These are phyloP conservation scores for Zea luxurians DNA, from an alignment of 176 grass and related monocot genomes.

Conservation along the genomic window DNA sequence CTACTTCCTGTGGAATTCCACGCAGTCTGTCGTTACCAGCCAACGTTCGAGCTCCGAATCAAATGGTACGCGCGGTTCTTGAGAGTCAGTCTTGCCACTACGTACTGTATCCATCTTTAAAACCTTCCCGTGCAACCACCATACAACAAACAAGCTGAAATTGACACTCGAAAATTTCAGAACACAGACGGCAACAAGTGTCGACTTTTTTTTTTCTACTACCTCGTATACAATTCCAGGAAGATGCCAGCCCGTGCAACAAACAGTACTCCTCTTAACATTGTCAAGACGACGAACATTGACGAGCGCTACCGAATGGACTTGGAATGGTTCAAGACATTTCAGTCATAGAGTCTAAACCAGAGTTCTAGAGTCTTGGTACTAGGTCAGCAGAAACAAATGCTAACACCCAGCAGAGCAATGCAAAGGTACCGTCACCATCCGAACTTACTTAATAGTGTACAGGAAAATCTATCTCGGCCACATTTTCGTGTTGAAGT, in stretches of 20 bases:
- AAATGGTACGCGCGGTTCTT: not conserved
- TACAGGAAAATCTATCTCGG: constrained; percentile 1
- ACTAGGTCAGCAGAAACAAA: constrained; percentile 20
- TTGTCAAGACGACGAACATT: not conserved
- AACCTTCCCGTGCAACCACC: constrained; percentile 33
- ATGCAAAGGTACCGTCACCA: constrained; percentile 15
- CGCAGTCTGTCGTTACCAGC: not conserved
- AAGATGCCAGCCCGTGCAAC: not conserved
- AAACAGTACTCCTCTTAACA: not conserved
- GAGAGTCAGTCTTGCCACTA: not conserved
- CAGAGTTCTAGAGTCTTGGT: constrained; percentile 1
- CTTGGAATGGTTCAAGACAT: constrained; percentile 4
- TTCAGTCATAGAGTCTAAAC: not conserved
- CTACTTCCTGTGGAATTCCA: constrained; percentile 1
- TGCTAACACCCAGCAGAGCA: not conserved
- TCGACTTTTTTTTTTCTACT: not conserved
- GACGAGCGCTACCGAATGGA: not conserved
- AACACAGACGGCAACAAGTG: not conserved
- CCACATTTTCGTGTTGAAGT: constrained; percentile 12
- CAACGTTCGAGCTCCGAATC: not conserved
- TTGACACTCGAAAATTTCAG: not conserved
- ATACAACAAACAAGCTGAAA: constrained; percentile 27
- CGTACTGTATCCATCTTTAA: not conserved
- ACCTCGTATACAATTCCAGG: not conserved
- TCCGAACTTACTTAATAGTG: not conserved